These are phyloP conservation scores for Suillus sp. DNA, from an alignment of 768 basidiomycete species.

Conservation along the genomic window DNA sequence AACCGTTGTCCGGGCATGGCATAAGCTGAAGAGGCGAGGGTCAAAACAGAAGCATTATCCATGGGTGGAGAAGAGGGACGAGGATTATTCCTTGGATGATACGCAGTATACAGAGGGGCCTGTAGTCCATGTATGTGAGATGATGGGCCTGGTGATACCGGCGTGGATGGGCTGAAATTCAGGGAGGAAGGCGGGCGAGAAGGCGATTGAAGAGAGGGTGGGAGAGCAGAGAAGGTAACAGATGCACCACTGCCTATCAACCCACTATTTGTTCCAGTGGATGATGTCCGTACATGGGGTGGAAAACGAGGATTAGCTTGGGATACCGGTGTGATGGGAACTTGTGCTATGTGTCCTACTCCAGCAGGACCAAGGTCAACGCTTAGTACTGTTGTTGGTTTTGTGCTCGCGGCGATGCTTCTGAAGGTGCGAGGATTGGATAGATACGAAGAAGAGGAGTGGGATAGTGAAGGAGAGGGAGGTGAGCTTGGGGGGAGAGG, in stretches of 20 bases:
- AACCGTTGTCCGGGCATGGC: slow-evolving; percentile 63
- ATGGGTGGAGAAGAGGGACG: slow-evolving; percentile 87
- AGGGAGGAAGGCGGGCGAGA: slow-evolving; percentile 46
- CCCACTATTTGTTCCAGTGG: slow-evolving; percentile 51
- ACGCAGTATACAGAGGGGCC: slow-evolving; percentile 87
- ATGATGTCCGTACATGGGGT: slow-evolving; percentile 63
- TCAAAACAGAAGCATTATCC: slow-evolving; percentile 91
- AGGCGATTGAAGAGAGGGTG: slow-evolving; percentile 46
- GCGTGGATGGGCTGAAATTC: slow-evolving; percentile 29
- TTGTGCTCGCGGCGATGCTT: slow-evolving; percentile 86
- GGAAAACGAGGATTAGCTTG: slow-evolving; percentile 52
- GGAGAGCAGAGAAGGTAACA: slow-evolving; percentile 74
- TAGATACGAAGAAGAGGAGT: slow-evolving; percentile 81
- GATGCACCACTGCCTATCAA: slow-evolving; percentile 53
- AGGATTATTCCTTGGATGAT: slow-evolving; percentile 95
- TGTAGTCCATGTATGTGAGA: slow-evolving; percentile 46
- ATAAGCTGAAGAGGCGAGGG: slow-evolving; percentile 92
- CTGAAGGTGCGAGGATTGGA: slow-evolving; percentile 81
- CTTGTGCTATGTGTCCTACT: slow-evolving; percentile 92
- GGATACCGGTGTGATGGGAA: slow-evolving; percentile 60
- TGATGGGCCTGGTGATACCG: slow-evolving; percentile 32
- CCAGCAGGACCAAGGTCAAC: slow-evolving; percentile 80
- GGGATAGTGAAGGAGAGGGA: slow-evolving; percentile 84
- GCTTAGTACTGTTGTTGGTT: slow-evolving; percentile 92
- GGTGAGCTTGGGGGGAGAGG: slow-evolving; percentile 88